Evolutionary conservation across 176 grass and related monocot genomes (phyloP).

Genomic region (Pontederia paniculata): DNA sequence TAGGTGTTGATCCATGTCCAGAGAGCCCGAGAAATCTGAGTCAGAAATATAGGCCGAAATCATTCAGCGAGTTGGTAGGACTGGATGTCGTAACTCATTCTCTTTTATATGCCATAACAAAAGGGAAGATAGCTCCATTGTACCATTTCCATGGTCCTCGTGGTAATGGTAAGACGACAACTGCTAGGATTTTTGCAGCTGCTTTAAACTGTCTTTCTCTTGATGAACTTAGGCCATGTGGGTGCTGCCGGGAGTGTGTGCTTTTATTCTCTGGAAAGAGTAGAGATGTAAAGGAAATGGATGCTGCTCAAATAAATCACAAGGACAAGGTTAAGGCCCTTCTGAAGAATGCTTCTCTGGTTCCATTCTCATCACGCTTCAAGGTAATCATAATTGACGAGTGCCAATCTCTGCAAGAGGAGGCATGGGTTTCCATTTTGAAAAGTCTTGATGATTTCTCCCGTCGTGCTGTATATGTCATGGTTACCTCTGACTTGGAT

Average conservation of each 20-base stretch:
- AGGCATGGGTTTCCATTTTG: slow-evolving; percentile 79
- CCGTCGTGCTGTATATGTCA: slow-evolving; percentile 69
- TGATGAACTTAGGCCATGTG: slow-evolving; percentile 83
- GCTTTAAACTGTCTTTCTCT: slow-evolving; percentile 83
- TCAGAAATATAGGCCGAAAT: slow-evolving; percentile 83
- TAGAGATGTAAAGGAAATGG: slow-evolving; percentile 78
- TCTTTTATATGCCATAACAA: slow-evolving; percentile 70
- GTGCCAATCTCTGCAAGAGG: slow-evolving; percentile 68
- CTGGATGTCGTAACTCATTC: slow-evolving; percentile 73
- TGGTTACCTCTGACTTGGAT: slow-evolving; percentile 85
- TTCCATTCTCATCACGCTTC: slow-evolving; percentile 74
- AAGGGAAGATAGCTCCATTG: slow-evolving; percentile 88
- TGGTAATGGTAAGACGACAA: slow-evolving; percentile 84
- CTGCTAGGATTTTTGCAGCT: slow-evolving; percentile 77
- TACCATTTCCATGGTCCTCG: slow-evolving; percentile 89
- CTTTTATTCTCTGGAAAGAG: slow-evolving; percentile 77
- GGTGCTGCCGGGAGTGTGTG: slow-evolving; percentile 82
- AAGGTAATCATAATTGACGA: slow-evolving; percentile 92
- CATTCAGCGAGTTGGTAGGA: slow-evolving; percentile 85
- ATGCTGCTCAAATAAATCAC: slow-evolving; percentile 67
- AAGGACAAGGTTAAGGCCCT: slow-evolving; percentile 67
- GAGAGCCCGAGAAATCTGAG: slow-evolving; percentile 77
- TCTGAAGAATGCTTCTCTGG: slow-evolving; percentile 59
- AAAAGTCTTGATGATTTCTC: slow-evolving; percentile 75
- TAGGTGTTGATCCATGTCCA: slow-evolving; percentile 41